Evolutionary conservation across 345 rosid species (phyloP), one percentile per base, ranked within the genome.

Genomic region (Physaria fendleri): DNA sequence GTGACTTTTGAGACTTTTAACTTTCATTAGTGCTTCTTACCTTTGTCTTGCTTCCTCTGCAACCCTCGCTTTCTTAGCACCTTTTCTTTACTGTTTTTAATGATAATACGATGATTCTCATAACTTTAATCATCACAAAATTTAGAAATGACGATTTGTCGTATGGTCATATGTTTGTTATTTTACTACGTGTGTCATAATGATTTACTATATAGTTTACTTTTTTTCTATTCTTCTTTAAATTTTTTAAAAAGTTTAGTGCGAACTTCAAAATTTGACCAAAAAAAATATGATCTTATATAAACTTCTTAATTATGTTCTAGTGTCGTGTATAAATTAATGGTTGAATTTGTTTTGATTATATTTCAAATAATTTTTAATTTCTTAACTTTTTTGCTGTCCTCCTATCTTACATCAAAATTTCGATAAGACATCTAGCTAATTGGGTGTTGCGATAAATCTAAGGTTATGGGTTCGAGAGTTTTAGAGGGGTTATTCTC

Each of bases 21-120:
- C 41, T 68, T 68, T 68, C 55, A 60, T 68, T 44, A 68, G 52
- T 60, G 73, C 73, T 52, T 59, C 48, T 50, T 60, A 32, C 39
- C 54, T 50, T 59, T 58, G 29, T 49, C 13, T 67, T 59, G 66
- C 72, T 60, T 68, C 56, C 41, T 44, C 47, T 34, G 21, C 66
- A 68, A 68, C 55, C 48, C 66, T 42, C 48, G 12, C 46, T 22
- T 22, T 23, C 2, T 56, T 49, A 23, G 35, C 46, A 5, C 40
- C 40, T 47, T 18, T 29, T 16, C 41, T 32, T 52, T 16, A 33
- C 53, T 34, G 24, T 14, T 14, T 62, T 37, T 34, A 25, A 54
- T 29, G 46, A 11, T n/a, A 33, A 42, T 32, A 40, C 51, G 3
- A 43, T 43, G 6, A 24, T 23, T 56, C 24, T 7, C 49, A 4